Base-by-base conservation (phyloP, 805 yeast species). In the Novakomyces olei region DNA sequence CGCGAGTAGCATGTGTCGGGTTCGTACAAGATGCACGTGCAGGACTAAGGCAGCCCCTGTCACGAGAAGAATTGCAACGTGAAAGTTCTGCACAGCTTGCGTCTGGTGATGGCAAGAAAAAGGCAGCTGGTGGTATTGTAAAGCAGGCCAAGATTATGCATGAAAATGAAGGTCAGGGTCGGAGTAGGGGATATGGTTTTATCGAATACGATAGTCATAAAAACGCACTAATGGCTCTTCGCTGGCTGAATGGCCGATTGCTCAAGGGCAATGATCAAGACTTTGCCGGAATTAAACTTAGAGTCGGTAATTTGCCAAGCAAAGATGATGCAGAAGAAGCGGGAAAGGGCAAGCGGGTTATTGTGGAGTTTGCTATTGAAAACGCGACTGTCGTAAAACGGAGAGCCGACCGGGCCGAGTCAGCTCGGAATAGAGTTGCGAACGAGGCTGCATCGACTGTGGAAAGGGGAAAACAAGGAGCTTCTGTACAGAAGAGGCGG, bases 171-270 rank as follows among this genome's bases (percentile, higher is more conserved):
- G 91, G 92, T 15, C 74, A 73, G 17, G 98, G 98, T 36, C 67
- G 98, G 53, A 72, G 88, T 47, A 73, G 95, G 60, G 98, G 98
- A 38, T 88, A 85, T 47, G 98, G 98, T 40, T 85, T 88, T 62
- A 54, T 88, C 29, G 96, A 88, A 55, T 81, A 64, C 53, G 71
- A 81, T 54, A 92, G 83, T 53, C 98, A 88, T 53, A 76, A 75
- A 53, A 51, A 73, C 40, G 96, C 98, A 1, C 63, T 88, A 42
- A 83, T 81, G 95, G 95, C 92, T 2, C 65, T 88, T 36, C 70
- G 98, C 60, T 88, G 94, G 93, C 63, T 88, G 51, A 88, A 88
- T 51, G 93, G 92, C 5, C 94, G 85, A 49, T 73, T 68, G 46
- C 92, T 88, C 5, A 38, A 39, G n/a, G 33, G 31, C 10, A 26